Base-by-base conservation (phyloP, 2,329 filamentous ascomycete genomes). In the Alternaria sp. region DNA sequence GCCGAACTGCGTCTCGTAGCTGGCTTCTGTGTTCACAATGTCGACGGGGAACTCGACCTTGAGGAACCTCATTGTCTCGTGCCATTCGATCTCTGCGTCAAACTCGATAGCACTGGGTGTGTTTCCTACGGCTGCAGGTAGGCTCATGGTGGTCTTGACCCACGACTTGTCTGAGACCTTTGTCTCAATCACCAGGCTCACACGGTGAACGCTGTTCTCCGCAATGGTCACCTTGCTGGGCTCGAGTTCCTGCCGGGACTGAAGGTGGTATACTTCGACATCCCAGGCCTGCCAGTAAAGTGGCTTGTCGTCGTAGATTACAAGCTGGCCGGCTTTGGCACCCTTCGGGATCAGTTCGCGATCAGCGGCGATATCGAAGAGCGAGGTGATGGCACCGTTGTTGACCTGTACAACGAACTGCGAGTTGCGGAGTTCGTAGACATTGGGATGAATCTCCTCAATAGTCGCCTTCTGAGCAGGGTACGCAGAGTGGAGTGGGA, bases 201-300 rank as follows among this genome's bases (percentile, higher is more conserved):
- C 93, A 60, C 90, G 88, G 79, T 96, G 90, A 1, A 90, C 84
- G 63, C 90, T 90, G 59, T 87, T 82, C 73, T 96, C 92, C 40
- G 88, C 83, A 60, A 98, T 90, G 66, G 84, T 86, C 12, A 92
- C 93, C 69, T 89, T 85, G 66, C 87, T 86, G 17, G 89, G 87
- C 6, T 86, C 77, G 13, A 99, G 85, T 77, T 95, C 91, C 77
- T 91, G 88, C 60, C 93, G 89, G 2, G 93, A 96, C 59, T 96
- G 89, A 25, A 98, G 87, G 74, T 99, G 96, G 82, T 91, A 99
- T 26, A 98, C 94, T 80, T 99, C 96, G 6, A 98, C 95, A 79
- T 99, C 95, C 94, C 95, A 97, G 3, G 93, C 94, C 81, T 97
- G 93, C 94, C 93, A 98, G 83, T 96, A 97, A 23, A 97, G 86